These are phyloP conservation scores for Globisporangium iwayamae DNA, from an alignment of 352 stramenopile species.

Conservation along the genomic window DNA sequence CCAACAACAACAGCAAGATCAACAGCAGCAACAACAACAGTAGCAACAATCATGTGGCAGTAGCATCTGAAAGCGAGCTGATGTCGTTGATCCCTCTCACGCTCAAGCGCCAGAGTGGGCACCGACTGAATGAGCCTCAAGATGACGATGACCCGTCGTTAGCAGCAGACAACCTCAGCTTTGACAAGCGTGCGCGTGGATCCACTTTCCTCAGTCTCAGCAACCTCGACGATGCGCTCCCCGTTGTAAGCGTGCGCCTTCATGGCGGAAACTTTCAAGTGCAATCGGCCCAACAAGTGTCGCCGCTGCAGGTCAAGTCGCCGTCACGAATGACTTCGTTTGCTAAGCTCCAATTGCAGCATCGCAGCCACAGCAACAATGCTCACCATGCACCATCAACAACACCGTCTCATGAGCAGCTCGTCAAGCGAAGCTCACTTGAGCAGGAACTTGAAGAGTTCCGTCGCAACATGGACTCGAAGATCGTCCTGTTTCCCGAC, in stretches of 20 bases:
- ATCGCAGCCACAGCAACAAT: not conserved
- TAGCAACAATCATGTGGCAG: conserved; percentile 12
- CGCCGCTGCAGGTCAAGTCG: not conserved
- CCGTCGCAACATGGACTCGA: conserved; percentile 31
- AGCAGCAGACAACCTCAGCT: not conserved
- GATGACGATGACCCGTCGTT: not conserved
- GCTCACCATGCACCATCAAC: not conserved
- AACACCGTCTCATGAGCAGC: not conserved
- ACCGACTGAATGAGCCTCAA: conserved; percentile 5
- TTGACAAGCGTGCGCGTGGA: not conserved
- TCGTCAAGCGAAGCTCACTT: conserved; percentile 34
- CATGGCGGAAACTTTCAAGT: conserved; percentile 14
- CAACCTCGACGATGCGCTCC: not conserved
- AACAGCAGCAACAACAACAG: conserved; percentile 31
- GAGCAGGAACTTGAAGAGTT: conserved; percentile 68
- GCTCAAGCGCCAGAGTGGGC: conserved; percentile 6
- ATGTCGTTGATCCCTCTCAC: conserved; percentile 9
- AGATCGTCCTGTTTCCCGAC: conserved; percentile 64
- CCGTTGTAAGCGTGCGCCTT: conserved; percentile 10
- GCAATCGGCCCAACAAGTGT: not conserved
- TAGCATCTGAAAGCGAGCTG: conserved; percentile 6
- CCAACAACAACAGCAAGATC: conserved; percentile 24
- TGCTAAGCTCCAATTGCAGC: not conserved
- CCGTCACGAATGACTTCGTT: not conserved
- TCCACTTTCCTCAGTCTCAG: conserved; percentile 6